Percentiles rank a stretch among this genome's conserved stretches.
phyloP scores from a whole-genome alignment of 768 basidiomycete species.

The Tephrocybe sp. region DNA sequence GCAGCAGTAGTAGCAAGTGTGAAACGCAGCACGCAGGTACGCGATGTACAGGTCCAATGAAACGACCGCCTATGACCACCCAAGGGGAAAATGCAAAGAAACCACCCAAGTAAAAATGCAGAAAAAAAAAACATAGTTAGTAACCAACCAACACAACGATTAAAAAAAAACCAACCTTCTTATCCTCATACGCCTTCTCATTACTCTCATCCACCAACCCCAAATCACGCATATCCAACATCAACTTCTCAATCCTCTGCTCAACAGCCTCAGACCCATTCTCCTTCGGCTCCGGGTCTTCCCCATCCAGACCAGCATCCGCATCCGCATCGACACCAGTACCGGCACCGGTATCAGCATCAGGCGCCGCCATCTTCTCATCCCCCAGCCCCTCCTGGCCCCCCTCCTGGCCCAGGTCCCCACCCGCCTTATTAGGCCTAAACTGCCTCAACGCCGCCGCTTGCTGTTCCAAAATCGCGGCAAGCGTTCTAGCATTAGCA shows the following conservation, averaged over 20 bases:
- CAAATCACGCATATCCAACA: conserved; percentile 67
- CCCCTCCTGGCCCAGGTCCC: conserved; percentile 28
- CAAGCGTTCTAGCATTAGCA: conserved; percentile 69
- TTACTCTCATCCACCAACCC: conserved; percentile 56
- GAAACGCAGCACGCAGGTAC: conserved; percentile 88
- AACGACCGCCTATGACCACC: conserved; percentile 56
- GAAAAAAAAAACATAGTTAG: neutral
- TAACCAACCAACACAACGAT: neutral
- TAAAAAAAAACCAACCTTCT: conserved; percentile 52
- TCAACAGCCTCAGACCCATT: conserved; percentile 80
- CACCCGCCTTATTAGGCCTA: conserved; percentile 29
- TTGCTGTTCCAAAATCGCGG: conserved; percentile 73
- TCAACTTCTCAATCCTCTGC: conserved; percentile 72
- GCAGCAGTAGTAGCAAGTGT: conserved; percentile 98
- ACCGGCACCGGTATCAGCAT: no score
- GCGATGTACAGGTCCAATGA: conserved; percentile 91
- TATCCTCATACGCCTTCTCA: conserved; percentile 62
- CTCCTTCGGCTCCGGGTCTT: conserved; percentile 49
- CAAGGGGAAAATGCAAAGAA: no score
- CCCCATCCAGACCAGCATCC: conserved; percentile 20
- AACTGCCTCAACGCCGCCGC: conserved; percentile 47
- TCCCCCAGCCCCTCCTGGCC: conserved; percentile 12
- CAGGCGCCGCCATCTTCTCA: conserved; percentile 25
- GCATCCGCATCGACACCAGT: conserved; percentile 50
- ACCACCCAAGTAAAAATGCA: no score